Base-by-base conservation (phyloP, 306 rosid genomes). In the Pterocarpus macrocarpus region DNA sequence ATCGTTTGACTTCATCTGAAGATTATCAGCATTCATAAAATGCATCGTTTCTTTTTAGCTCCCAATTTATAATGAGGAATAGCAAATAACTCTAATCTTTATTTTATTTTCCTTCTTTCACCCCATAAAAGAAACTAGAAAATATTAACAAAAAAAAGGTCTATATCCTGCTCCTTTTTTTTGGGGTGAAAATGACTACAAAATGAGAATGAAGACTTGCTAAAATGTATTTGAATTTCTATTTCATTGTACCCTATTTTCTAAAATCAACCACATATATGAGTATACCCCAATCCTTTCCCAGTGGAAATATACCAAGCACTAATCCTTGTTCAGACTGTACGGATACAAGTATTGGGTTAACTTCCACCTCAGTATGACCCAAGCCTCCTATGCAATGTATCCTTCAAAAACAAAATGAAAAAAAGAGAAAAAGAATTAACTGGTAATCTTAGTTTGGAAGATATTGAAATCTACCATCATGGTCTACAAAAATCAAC, bases 271-370 rank as follows among this genome's bases (percentile, higher is more conserved):
- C 72, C 59, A 44, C 68, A 38, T 53, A 71, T 14, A 56, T 52
- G 50, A 80, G 55, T 69, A 63, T 65, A 80, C 36, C 68, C 76
- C 61, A 64, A 43, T 69, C 81, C 35, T 57, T 75, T 36, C 65
- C 66, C 77, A 68, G 69, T 43, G 35, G 52, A 75, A 75, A 4
- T 71, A 65, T 55, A 44, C 72, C 71, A 64, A 82, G 11, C 36
- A 52, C 41, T 71, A 59, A 43, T 63, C 50, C 64, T 75, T 44
- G 82, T 69, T 69, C 53, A 53, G 30, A 43, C 57, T n/a, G 39
- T 16, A 71, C 16, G 45, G 57, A 77, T 78, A 64, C 80, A 64
- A 64, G 53, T 78, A 62, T 72, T 59, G 75, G 76, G 64, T 85
- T 76, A 74, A 65, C 63, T 64, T 72, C 68, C 78, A 74, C 57